These are phyloP conservation scores for Aristolochia contorta DNA, from an alignment of 164 flowering plant genomes.

Conservation along the genomic window DNA sequence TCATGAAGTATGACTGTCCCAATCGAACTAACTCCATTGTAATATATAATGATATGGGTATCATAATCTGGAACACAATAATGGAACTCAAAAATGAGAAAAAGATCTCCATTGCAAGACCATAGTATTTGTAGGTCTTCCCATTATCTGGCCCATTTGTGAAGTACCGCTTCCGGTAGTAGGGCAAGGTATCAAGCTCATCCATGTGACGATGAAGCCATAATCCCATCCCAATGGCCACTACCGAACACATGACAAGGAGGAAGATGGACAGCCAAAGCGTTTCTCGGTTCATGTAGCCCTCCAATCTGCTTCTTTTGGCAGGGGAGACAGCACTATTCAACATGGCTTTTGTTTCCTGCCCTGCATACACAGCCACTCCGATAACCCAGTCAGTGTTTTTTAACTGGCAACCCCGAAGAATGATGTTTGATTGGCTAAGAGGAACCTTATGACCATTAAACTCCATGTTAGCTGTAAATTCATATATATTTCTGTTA, in stretches of 20 bases:
- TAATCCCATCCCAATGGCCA: conserved; percentile 73
- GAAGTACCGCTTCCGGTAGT: conserved; percentile 53
- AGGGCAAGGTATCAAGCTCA: conserved; percentile 71
- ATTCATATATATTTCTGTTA: conserved; percentile 85
- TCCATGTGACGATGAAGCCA: conserved; percentile 59
- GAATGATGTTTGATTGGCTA: conserved; percentile 73
- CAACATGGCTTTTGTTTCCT: conserved; percentile 94
- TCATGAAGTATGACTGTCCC: conserved; percentile 95
- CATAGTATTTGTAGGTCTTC: conserved; percentile 53
- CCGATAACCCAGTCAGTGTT: conserved; percentile 84
- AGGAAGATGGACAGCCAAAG: conserved; percentile 82
- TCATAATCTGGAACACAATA: conserved; percentile 94
- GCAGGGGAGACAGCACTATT: conserved; percentile 83
- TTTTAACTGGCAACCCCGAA: conserved; percentile 94
- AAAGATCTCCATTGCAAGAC: conserved; percentile 70
- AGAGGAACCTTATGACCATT: conserved; percentile 56
- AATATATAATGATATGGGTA: conserved; percentile 86
- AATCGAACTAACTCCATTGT: conserved; percentile 92
- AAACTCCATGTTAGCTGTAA: conserved; percentile 81
- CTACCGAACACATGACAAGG: conserved; percentile 65
- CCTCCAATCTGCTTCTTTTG: conserved; percentile 78
- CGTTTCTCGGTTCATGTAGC: conserved; percentile 85
- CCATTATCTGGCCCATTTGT: conserved; percentile 24
- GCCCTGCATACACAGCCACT: conserved; percentile 91
- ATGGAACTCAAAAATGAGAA: conserved; percentile 85